Evolutionary conservation across 305 asterid genomes (phyloP).

Genomic region (Withania somnifera): DNA sequence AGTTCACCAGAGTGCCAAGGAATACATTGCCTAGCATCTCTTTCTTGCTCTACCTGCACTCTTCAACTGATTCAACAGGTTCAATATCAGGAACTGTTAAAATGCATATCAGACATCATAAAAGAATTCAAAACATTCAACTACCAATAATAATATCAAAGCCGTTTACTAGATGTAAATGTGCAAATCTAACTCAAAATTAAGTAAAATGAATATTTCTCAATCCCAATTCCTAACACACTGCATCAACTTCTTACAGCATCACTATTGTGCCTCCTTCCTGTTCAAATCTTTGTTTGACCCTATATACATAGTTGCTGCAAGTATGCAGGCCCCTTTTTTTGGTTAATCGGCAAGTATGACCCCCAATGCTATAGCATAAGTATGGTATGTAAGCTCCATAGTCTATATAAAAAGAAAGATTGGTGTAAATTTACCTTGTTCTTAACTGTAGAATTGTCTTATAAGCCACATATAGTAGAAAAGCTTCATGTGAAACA

Average conservation of each 20-base stretch:
- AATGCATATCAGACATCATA: neutral
- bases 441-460: neutral
- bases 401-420: neutral
- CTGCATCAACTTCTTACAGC: neutral
- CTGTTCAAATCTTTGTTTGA: neutral
- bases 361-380: neutral
- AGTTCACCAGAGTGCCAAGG: neutral
- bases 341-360: neutral
- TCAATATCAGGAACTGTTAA: neutral
- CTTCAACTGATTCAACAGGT: neutral
- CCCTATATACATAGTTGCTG: neutral
- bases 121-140: neutral
- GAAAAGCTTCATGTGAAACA: constrained; percentile 8
- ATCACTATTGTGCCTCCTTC: neutral
- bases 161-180: neutral
- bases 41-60: neutral
- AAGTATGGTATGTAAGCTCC: neutral
- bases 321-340: neutral
- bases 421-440: constrained; percentile 2
- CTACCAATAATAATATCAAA: neutral
- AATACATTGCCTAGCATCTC: neutral
- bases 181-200: neutral
- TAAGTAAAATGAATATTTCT: neutral
- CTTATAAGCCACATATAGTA: neutral
- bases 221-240: neutral